These are phyloP conservation scores for Cercospora sojina DNA, from an alignment of 2,329 filamentous ascomycete genomes.

Conservation along the genomic window DNA sequence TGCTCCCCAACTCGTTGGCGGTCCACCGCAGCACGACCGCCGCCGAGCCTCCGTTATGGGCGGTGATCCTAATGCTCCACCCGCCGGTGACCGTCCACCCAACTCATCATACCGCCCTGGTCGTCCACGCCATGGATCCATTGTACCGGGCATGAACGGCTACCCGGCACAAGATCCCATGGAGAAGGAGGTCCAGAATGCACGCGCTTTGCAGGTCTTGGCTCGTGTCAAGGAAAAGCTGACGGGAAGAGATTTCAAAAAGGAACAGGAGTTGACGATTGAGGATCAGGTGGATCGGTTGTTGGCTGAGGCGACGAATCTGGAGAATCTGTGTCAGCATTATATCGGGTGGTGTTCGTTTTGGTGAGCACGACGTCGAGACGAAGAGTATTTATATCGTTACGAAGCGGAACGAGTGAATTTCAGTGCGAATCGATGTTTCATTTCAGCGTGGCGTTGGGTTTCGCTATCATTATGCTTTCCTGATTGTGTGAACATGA, in stretches of 20 bases:
- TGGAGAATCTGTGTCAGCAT: conserved; percentile 97
- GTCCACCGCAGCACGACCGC: conserved; percentile 21
- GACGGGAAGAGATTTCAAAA: conserved; percentile 88
- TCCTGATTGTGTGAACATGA: too few species aligned
- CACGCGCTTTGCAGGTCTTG: conserved; percentile 85
- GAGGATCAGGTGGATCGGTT: conserved; percentile 90
- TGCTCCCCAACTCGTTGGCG: conserved; percentile 10
- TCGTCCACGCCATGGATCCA: conserved; percentile 20
- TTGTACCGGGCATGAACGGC: conserved; percentile 36
- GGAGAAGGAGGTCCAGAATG: conserved; percentile 80
- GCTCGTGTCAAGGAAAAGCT: conserved; percentile 92
- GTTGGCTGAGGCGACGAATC: conserved; percentile 89
- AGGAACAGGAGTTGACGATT: conserved; percentile 77
- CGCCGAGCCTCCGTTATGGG: conserved; percentile 37
- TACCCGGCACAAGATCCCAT: conserved; percentile 35
- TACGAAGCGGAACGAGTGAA: too few species aligned
- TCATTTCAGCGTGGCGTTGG: not conserved
- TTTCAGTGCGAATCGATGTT: not conserved
- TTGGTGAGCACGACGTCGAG: conserved; percentile 59
- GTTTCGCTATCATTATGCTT: not conserved
- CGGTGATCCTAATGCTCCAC: conserved; percentile 32
- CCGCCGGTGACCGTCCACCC: conserved; percentile 35
- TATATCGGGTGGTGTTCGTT: conserved; percentile 99
- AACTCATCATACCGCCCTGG: conserved; percentile 21
- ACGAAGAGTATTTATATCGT: not conserved